phyloP scores from a whole-genome alignment of 2,329 filamentous ascomycete genomes.

The Fusarium pseudocircinatum region DNA sequence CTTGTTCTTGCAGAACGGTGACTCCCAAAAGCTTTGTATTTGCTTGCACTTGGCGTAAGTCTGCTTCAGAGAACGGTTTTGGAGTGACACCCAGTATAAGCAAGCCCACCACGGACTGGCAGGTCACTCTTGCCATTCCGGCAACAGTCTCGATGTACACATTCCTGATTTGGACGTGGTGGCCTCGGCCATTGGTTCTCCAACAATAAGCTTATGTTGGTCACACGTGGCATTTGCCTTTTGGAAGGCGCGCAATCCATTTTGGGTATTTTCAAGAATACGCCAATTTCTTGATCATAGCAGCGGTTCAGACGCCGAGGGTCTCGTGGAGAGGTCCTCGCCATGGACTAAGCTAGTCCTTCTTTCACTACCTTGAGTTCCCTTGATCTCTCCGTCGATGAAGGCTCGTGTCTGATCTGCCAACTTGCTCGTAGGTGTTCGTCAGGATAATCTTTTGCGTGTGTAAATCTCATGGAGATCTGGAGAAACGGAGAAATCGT shows the following conservation, averaged over 20 bases:
- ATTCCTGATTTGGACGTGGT: neutral
- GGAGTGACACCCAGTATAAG: too few species aligned
- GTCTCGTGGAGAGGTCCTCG: neutral
- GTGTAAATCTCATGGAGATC: too few species aligned
- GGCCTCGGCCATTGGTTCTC: neutral
- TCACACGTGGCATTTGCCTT: neutral
- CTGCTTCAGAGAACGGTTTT: too few species aligned
- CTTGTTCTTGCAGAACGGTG: too few species aligned
- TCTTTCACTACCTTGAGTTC: neutral
- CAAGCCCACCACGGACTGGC: too few species aligned
- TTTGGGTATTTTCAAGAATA: neutral
- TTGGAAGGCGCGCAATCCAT: neutral
- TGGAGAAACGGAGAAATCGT: neutral
- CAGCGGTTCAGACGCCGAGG: too few species aligned
- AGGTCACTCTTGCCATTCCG: too few species aligned
- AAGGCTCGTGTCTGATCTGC: neutral
- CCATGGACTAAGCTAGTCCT: neutral
- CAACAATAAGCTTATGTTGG: neutral
- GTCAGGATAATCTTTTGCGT: too few species aligned
- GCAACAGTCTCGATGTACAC: too few species aligned
- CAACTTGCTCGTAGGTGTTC: fast-evolving
- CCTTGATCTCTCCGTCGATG: neutral
- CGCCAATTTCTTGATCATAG: neutral
- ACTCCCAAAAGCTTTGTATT: too few species aligned
- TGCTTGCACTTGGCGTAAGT: too few species aligned